These are phyloP conservation scores for carrot (Daucus carota) DNA, from an alignment of 129 eudicot species.

Conservation along the genomic window DH1_v3.0 NC_030382.2:35063001-35063500, in stretches of 20 bases:
- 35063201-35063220: not conserved
- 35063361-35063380: too few species aligned
- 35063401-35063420: too few species aligned
- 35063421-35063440: too few species aligned
- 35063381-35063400: too few species aligned
- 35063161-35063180: constrained; percentile 61
- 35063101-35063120: constrained; percentile 95
- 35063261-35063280: not conserved
- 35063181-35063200: constrained; percentile 1
- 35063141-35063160: constrained; percentile 96
- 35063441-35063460: too few species aligned
- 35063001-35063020: not conserved
- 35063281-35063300: not conserved
- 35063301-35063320: not conserved
- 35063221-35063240: not conserved
- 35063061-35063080: not conserved
- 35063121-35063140: constrained; percentile 94
- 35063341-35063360: too few species aligned
- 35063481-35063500: too few species aligned
- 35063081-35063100: constrained; percentile 63
- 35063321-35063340: too few species aligned
- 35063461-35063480: too few species aligned
- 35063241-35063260: not conserved
- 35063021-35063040: not conserved
- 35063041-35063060: not conserved